Conservation (phyloP, 2,329 filamentous ascomycete genomes). For the Proliferodiscus dingleyae region DNA sequence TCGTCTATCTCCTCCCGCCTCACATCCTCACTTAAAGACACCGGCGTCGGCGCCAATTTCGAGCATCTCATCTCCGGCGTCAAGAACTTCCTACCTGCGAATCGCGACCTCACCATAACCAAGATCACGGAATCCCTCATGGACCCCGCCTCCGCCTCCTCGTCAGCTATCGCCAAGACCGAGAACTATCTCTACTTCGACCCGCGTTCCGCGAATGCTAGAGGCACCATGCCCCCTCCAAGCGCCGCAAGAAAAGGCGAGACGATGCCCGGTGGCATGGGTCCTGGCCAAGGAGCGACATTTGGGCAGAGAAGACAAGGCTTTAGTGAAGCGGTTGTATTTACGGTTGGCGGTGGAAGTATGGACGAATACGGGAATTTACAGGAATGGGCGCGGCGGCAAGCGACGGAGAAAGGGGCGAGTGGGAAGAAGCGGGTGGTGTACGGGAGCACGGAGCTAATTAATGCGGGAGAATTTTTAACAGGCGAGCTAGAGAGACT, state of each 20-base stretch:
- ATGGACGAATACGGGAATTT: constrained; percentile 99
- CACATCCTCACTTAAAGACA: constrained; percentile 90
- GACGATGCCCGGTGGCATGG: constrained; percentile 41
- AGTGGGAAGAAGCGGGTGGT: constrained; percentile 80
- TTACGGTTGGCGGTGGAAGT: constrained; percentile 89
- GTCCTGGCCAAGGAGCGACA: constrained; percentile 67
- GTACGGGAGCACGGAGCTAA: constrained; percentile 86
- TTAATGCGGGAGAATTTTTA: constrained; percentile 65
- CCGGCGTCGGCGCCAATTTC: constrained; percentile 78
- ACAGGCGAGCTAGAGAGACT: constrained; percentile 58
- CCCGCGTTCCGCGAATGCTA: constrained; percentile 84
- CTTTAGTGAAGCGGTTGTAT: constrained; percentile 88
- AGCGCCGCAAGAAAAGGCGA: constrained; percentile 49
- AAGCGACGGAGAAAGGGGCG: constrained; percentile 52
- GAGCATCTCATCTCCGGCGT: constrained; percentile 93
- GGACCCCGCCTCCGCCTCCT: constrained; percentile 86
- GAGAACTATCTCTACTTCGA: constrained; percentile 98
- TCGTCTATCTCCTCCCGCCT: constrained; percentile 86
- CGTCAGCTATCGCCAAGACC: constrained; percentile 90
- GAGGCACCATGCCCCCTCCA: constrained; percentile 83
- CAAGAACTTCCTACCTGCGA: constrained; percentile 95
- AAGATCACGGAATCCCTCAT: constrained; percentile 98
- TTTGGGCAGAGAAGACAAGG: constrained; percentile 90
- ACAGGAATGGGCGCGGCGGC: constrained; percentile 89
- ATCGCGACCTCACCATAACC: constrained; percentile 92